phyloP scores from a whole-genome alignment of 2,329 filamentous ascomycete species.

The Eurotiales sp. region DNA sequence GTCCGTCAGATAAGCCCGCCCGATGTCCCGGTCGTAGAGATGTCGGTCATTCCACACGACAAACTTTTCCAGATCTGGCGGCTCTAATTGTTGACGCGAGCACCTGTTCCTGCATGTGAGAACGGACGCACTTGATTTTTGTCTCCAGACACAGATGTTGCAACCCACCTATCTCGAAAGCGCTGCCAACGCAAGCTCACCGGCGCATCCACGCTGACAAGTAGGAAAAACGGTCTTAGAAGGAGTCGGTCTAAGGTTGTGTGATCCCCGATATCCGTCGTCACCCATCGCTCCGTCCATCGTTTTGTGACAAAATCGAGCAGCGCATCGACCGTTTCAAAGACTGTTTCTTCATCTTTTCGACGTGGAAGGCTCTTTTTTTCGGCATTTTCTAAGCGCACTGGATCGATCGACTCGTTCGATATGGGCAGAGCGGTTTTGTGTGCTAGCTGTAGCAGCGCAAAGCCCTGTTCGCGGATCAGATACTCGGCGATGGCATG shows the following conservation, averaged over 20 bases:
- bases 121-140: neutral
- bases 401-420: constrained; percentile 26
- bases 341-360: constrained; percentile 38
- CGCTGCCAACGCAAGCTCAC: constrained; percentile 79
- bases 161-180: constrained; percentile 55
- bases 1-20: constrained; percentile 72
- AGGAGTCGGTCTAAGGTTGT: constrained; percentile 68
- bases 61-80: constrained; percentile 57
- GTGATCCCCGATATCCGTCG: constrained; percentile 74
- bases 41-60: constrained; percentile 66
- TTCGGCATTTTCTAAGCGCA: constrained; percentile 25
- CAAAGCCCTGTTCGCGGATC: constrained; percentile 77
- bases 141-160: constrained; percentile 53
- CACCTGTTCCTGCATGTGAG: constrained; percentile 45
- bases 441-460: constrained; percentile 59
- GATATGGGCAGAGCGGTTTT: constrained; percentile 22
- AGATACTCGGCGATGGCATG: constrained; percentile 85
- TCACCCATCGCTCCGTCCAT: constrained; percentile 84
- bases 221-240: constrained; percentile 84
- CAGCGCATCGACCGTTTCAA: constrained; percentile 63
- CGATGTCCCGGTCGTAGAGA: constrained; percentile 63
- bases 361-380: constrained; percentile 19
- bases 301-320: constrained; percentile 79
- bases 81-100: constrained; percentile 42
- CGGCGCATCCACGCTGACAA: constrained; percentile 88